Percentiles rank a stretch among this genome's conserved stretches.
Evolutionary conservation across 2,329 filamentous ascomycete species (phyloP).

Genomic region (Penicillium hesseltinei): DNA sequence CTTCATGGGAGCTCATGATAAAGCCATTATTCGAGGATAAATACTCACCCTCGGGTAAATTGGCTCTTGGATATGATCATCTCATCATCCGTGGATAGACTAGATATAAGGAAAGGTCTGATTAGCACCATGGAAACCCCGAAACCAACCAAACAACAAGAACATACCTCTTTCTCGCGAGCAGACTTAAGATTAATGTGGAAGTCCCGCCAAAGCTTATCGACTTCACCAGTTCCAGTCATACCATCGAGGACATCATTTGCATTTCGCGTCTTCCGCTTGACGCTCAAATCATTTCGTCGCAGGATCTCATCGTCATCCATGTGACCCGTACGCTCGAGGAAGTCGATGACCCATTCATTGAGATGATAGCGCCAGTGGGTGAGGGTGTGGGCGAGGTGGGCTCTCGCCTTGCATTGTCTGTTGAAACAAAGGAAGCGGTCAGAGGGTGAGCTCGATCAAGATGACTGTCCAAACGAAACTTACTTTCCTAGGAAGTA

Average conservation of each 20-base stretch:
- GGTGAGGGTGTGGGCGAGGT: conserved; percentile 67
- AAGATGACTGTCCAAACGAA: too few species aligned
- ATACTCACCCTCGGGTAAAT: background rate
- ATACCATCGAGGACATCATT: conserved; percentile 65
- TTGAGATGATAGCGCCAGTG: conserved; percentile 78
- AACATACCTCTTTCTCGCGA: conserved; percentile 48
- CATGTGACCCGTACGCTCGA: conserved; percentile 59
- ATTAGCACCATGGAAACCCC: background rate
- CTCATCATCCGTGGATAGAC: conserved; percentile 15
- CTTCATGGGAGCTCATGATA: background rate
- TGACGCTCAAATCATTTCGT: conserved; percentile 60
- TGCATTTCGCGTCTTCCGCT: conserved; percentile 59
- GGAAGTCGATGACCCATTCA: conserved; percentile 64
- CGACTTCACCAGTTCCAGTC: conserved; percentile 59
- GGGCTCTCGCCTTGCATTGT: conserved; percentile 63
- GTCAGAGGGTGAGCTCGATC: background rate
- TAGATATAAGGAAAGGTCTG: background rate
- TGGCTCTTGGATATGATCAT: background rate
- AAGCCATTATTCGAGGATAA: background rate
- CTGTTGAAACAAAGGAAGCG: conserved; percentile 18
- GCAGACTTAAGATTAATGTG: conserved; percentile 61
- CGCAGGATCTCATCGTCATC: conserved; percentile 57
- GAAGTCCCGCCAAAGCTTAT: conserved; percentile 64
- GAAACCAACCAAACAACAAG: background rate
- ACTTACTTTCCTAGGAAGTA: conserved; percentile 55